These are phyloP conservation scores for Extremus antarcticus DNA, from an alignment of 495 filamentous ascomycete species.

Conservation along the genomic window DNA sequence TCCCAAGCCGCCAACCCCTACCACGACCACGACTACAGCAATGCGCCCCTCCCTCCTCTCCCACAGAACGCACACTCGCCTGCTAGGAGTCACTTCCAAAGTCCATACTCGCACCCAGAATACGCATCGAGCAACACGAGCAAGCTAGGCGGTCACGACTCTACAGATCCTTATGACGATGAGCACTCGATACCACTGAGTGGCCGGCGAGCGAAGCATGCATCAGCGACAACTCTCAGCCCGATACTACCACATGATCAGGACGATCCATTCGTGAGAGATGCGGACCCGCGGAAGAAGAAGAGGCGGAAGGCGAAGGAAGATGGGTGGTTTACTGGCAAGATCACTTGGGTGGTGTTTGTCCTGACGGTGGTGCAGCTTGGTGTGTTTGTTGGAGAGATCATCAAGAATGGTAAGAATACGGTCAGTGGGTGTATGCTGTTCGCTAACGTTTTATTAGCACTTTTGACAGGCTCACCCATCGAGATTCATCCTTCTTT, in stretches of 20 bases:
- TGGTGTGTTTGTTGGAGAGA: slow-evolving; percentile 79
- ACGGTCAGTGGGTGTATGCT: too few species aligned
- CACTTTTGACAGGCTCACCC: slow-evolving; percentile 55
- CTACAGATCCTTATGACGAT: slow-evolving; percentile 40
- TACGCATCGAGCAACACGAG: neutral
- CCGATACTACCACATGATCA: slow-evolving; percentile 20
- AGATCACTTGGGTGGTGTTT: slow-evolving; percentile 75
- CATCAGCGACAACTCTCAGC: slow-evolving; percentile 8
- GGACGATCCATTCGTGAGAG: slow-evolving; percentile 23
- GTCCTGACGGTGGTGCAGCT: slow-evolving; percentile 66
- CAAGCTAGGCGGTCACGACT: neutral
- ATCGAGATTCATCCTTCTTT: slow-evolving; percentile 79
- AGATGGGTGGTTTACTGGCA: slow-evolving; percentile 45
- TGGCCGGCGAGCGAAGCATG: slow-evolving; percentile 24
- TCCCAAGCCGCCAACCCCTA: slow-evolving; percentile 18
- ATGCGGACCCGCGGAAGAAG: slow-evolving; percentile 36
- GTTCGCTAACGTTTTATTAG: too few species aligned
- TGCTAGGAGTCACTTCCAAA: neutral
- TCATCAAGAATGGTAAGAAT: slow-evolving; percentile 62
- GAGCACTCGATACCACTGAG: slow-evolving; percentile 55
- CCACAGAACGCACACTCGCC: slow-evolving; percentile 16
- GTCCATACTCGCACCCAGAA: slow-evolving; percentile 2
- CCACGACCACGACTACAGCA: slow-evolving; percentile 27
- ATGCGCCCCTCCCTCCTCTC: slow-evolving; percentile 39
- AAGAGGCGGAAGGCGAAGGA: slow-evolving; percentile 33